Percentiles rank a stretch among this genome's conserved stretches.
phyloP scores from a whole-genome alignment of 2,329 filamentous ascomycete genomes.

The Colletotrichum australisinense region DNA sequence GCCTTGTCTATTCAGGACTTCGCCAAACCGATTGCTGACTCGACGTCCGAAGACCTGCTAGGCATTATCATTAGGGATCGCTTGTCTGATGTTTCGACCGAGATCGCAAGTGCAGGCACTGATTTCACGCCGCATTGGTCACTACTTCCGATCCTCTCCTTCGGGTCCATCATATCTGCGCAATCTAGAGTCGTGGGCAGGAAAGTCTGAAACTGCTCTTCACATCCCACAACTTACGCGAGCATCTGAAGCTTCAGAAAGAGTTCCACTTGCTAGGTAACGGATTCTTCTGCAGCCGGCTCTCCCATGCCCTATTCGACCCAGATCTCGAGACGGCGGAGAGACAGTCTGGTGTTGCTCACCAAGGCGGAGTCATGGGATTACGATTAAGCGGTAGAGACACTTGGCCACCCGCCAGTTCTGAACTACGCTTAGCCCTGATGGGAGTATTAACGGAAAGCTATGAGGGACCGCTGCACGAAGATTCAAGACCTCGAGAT shows the following conservation, averaged over 20 bases:
- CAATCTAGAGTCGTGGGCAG: constrained; percentile 84
- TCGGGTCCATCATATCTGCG: constrained; percentile 77
- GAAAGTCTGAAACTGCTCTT: constrained; percentile 83
- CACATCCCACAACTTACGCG: constrained; percentile 74
- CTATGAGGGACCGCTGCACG: constrained; percentile 54
- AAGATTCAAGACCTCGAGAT: constrained; percentile 30
- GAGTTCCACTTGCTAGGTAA: constrained; percentile 88
- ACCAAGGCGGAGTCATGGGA: constrained; percentile 80
- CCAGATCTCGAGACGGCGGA: constrained; percentile 85
- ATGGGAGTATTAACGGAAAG: constrained; percentile 87
- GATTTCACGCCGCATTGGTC: constrained; percentile 67
- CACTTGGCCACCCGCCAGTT: constrained; percentile 93
- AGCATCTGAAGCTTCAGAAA: constrained; percentile 80
- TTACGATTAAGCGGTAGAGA: constrained; percentile 83
- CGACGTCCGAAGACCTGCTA: constrained; percentile 36
- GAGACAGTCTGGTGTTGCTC: constrained; percentile 74
- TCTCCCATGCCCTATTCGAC: constrained; percentile 88
- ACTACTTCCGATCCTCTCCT: constrained; percentile 75
- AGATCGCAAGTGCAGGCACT: constrained; percentile 24
- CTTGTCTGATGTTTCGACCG: constrained; percentile 43
- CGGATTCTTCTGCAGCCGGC: constrained; percentile 81
- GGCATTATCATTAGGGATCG: constrained; percentile 40
- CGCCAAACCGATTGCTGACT: constrained; percentile 47
- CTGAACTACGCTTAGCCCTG: constrained; percentile 88
- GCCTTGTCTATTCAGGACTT: constrained; percentile 62